Base-by-base conservation (phyloP, 352 stramenopile genomes). In the Phytophthora meadii region DNA sequence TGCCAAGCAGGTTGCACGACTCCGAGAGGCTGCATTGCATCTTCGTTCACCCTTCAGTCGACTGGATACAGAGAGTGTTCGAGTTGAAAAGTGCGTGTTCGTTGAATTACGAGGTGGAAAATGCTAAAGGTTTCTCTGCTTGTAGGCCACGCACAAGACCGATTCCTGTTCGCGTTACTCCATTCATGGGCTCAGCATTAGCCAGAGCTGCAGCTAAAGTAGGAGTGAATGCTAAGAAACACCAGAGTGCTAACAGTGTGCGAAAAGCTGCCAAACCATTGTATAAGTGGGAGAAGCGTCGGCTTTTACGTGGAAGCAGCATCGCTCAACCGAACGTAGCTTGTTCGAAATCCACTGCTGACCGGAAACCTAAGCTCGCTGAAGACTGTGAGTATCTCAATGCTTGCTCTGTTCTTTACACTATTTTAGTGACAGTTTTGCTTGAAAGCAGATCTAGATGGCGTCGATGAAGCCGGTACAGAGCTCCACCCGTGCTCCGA, bases 261-360 rank as follows among this genome's bases (percentile, higher is more conserved):
- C 65, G 69, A 24, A 72, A 68, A 58, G 32, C 50, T 32, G 56
- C 50, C 22, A 89, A 89, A 47, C 78, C 81, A 1, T 77, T 87
- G 14, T 89, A 89, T 42, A 73, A 73, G 27, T 89, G 81, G 81
- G 81, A 89, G 40, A 81, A 76, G 37, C 68, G 77, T 14, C 67
- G 54, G 14, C 65, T 61, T 39, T n/a, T 68, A 14, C 64, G 58
- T 22, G 50, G 51, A 32, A 72, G 64, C 15, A 59, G 42, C 27
- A 57, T 72, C 37, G 39, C 50, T 0, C 64, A 72, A 32, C 64
- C 64, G 0, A 67, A 53, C 27, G 40, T 72, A 19, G 57, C 50
- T 17, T 51, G 50, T 2, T 62, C 50, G 12, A 72, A 72, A 30
- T 14, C 45, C 12, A 48, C 12, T n/a, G 34, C 57, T 37, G 45